Evolutionary conservation across 2,329 filamentous ascomycete species (phyloP).

Genomic region (Ilyonectria mors-panacis): DNA sequence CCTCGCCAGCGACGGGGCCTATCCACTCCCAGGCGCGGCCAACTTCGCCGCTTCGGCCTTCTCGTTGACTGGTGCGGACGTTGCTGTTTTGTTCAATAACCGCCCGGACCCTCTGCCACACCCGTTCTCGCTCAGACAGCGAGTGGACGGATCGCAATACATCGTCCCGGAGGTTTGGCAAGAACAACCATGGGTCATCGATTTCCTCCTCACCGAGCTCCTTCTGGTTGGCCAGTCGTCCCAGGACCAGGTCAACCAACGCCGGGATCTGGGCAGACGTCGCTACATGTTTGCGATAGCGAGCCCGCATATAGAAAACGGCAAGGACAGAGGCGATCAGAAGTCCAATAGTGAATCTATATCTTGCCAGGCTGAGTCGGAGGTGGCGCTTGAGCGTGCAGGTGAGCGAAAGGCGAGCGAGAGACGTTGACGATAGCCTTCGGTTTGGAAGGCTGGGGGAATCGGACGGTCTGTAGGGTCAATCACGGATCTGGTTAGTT

Average conservation of each 20-base stretch:
- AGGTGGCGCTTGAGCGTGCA: slow-evolving; percentile 85
- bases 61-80: slow-evolving; percentile 81
- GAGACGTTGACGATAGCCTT: slow-evolving; percentile 86
- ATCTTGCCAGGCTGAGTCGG: slow-evolving; percentile 85
- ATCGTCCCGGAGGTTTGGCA: slow-evolving; percentile 92
- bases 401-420: slow-evolving; percentile 90
- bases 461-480: slow-evolving; percentile 79
- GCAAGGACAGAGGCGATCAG: slow-evolving; percentile 66
- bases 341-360: slow-evolving; percentile 87
- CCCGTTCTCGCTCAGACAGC: slow-evolving; percentile 79
- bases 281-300: slow-evolving; percentile 73
- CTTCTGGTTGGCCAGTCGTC: slow-evolving; percentile 87
- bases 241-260: slow-evolving; percentile 87
- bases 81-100: slow-evolving; percentile 97
- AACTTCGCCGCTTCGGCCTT: slow-evolving; percentile 76
- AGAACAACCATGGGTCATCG: slow-evolving; percentile 85
- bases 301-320: slow-evolving; percentile 74
- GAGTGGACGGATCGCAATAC: slow-evolving; percentile 87
- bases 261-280: slow-evolving; percentile 83
- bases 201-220: slow-evolving; percentile 79
- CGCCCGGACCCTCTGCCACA: slow-evolving; percentile 87
- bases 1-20: slow-evolving; percentile 66
- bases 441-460: slow-evolving; percentile 72
- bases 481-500: slow-evolving; percentile 90
- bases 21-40: slow-evolving; percentile 81